A percentile compares a stretch with the other conserved stretches of the same genome.
phyloP scores from a whole-genome alignment of 768 basidiomycete species.

The Crucibulum laeve region DNA sequence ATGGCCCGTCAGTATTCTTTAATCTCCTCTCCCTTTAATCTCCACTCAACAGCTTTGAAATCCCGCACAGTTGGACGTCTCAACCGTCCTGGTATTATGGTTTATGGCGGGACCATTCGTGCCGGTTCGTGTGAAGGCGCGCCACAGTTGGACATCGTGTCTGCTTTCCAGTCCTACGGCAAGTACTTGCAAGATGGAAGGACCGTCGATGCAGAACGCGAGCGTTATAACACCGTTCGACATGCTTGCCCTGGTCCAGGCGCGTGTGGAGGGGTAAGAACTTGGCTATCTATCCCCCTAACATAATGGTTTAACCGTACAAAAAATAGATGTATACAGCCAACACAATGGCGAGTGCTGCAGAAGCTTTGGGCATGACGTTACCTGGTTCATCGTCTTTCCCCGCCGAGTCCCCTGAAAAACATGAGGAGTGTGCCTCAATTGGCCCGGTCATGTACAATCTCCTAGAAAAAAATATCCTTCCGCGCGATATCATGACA shows the following conservation, averaged over 20 bases:
- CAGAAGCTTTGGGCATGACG: conserved; percentile 95
- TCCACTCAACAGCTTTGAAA: conserved; percentile 9
- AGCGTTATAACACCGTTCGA: conserved; percentile 82
- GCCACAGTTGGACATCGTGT: conserved; percentile 91
- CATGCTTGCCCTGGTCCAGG: conserved; percentile 97
- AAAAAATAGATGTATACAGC: conserved; percentile 86
- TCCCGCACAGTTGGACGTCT: conserved; percentile 73
- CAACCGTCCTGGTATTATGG: conserved; percentile 95
- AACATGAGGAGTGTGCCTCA: conserved; percentile 75
- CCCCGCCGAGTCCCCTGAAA: conserved; percentile 90
- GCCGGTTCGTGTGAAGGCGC: conserved; percentile 87
- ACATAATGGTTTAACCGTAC: background rate
- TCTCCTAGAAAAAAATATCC: conserved; percentile 86
- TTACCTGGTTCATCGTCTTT: conserved; percentile 96
- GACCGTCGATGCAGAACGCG: conserved; percentile 76
- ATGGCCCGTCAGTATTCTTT: conserved; percentile 75
- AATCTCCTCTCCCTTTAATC: conserved; percentile 8
- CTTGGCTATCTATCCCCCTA: conserved; percentile 1
- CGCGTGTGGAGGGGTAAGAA: conserved; percentile 91
- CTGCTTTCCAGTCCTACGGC: conserved; percentile 97
- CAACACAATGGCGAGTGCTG: conserved; percentile 96
- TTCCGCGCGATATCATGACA: conserved; percentile 96
- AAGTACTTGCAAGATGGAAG: conserved; percentile 89
- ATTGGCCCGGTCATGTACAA: conserved; percentile 82
- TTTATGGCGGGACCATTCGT: conserved; percentile 94